These are phyloP conservation scores for Exophiala phaeomuriformis DNA, from an alignment of 2,329 filamentous ascomycete species.

Conservation along the genomic window DNA sequence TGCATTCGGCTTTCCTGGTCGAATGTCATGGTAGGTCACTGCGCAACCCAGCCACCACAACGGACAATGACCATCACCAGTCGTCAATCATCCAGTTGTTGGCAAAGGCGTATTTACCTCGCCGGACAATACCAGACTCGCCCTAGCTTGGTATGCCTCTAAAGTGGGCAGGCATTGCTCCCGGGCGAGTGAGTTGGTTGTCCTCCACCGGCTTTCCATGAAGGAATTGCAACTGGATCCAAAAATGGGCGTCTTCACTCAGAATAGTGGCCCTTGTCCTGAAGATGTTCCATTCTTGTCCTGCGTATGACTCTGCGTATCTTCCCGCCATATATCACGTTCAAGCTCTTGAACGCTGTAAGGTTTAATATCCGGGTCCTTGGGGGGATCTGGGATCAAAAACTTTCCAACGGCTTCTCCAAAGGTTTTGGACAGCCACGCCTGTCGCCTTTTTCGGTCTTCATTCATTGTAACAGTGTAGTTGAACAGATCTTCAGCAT, in stretches of 20 bases:
- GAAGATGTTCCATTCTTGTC: not conserved
- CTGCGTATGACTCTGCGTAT: not conserved
- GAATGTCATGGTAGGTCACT: no score
- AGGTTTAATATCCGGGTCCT: constrained; percentile 23
- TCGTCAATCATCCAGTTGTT: no score
- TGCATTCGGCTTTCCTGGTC: no score
- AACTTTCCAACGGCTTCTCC: constrained; percentile 27
- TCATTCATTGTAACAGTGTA: constrained; percentile 26
- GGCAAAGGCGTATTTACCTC: no score
- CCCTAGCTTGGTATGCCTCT: no score
- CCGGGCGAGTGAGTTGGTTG: no score
- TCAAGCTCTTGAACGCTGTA: constrained; percentile 23
- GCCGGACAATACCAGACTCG: no score
- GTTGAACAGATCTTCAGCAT: constrained; percentile 25
- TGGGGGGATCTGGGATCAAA: constrained; percentile 26
- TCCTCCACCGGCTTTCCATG: no score
- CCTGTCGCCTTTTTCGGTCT: constrained; percentile 23
- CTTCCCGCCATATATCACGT: constrained; percentile 24
- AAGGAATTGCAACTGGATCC: no score
- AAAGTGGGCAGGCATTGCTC: no score
- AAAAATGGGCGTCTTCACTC: not conserved
- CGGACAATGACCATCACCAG: no score
- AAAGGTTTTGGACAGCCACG: constrained; percentile 23
- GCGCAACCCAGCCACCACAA: no score
- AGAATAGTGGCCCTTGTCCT: not conserved